These are phyloP conservation scores for Claviceps sp. DNA, from an alignment of 2,329 filamentous ascomycete species.

Conservation along the genomic window DNA sequence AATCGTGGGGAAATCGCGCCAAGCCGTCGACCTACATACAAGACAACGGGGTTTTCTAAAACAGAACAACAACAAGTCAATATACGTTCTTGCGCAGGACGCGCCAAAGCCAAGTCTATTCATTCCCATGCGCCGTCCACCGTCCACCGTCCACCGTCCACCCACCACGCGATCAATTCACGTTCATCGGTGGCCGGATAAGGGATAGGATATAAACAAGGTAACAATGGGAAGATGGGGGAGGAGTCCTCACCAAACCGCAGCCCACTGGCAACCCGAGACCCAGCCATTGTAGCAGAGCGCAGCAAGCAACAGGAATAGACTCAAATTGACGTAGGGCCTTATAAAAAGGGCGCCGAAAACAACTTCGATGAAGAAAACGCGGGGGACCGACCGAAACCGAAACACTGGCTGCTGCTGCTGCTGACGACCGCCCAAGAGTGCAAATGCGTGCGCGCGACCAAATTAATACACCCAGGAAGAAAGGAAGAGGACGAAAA, in stretches of 20 bases:
- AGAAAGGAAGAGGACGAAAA: background rate
- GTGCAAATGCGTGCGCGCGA: background rate
- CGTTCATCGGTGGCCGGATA: too few species aligned
- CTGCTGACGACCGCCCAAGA: too few species aligned
- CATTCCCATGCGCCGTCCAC: too few species aligned
- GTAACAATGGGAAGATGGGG: background rate
- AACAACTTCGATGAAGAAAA: too few species aligned
- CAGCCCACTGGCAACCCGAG: constrained; percentile 10
- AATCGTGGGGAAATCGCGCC: too few species aligned
- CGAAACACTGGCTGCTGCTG: too few species aligned
- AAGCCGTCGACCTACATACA: constrained; percentile 24
- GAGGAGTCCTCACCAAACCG: constrained; percentile 20
- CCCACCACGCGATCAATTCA: too few species aligned
- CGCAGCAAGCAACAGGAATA: background rate
- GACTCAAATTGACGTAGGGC: background rate
- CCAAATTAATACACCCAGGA: background rate
- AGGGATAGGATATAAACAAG: background rate
- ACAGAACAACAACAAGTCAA: background rate
- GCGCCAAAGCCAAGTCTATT: too few species aligned
- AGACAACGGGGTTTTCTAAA: constrained; percentile 34
- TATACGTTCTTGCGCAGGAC: too few species aligned
- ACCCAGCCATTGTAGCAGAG: constrained; percentile 2
- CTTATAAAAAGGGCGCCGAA: too few species aligned
- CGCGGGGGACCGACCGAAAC: too few species aligned
- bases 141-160: too few species aligned